Evolutionary conservation across 306 rosid species (phyloP).

Genomic region (Castanea crenata): DNA sequence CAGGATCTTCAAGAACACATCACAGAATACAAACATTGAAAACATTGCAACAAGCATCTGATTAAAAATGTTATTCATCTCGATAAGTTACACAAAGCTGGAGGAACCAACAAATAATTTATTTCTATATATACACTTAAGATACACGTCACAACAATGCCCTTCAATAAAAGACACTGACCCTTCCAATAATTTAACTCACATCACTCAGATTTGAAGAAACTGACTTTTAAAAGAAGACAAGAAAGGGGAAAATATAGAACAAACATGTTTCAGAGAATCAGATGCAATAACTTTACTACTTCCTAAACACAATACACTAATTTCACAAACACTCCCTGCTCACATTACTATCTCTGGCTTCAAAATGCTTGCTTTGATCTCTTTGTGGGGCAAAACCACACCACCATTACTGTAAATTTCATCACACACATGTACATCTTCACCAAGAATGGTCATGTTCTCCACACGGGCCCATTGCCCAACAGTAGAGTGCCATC

Average conservation of each 20-base stretch:
- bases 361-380: conserved; percentile 89
- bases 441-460: conserved; percentile 97
- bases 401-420: conserved; percentile 94
- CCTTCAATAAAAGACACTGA: conserved; percentile 10
- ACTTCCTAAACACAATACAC: conserved; percentile 13
- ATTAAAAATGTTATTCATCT: neutral
- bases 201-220: conserved; percentile 23
- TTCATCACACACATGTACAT: conserved; percentile 90
- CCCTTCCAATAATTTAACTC: conserved; percentile 21
- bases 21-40: neutral
- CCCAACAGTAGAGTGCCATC: conserved; percentile 99
- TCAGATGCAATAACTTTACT: conserved; percentile 17
- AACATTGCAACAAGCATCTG: neutral
- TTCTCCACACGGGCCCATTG: conserved; percentile 98
- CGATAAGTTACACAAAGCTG: neutral
- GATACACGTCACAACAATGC: conserved; percentile 30
- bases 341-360: conserved; percentile 95
- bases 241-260: neutral
- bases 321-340: conserved; percentile 6
- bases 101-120: conserved; percentile 27
- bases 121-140: conserved; percentile 37
- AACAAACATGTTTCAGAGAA: conserved; percentile 15
- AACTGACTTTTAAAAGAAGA: conserved; percentile 8
- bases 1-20: neutral
- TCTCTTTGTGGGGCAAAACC: conserved; percentile 97